A percentile compares a stretch with the other conserved stretches of the same genome.
phyloP scores from a whole-genome alignment of 768 basidiomycete species.

The Rhodotorula graminis region DNA sequence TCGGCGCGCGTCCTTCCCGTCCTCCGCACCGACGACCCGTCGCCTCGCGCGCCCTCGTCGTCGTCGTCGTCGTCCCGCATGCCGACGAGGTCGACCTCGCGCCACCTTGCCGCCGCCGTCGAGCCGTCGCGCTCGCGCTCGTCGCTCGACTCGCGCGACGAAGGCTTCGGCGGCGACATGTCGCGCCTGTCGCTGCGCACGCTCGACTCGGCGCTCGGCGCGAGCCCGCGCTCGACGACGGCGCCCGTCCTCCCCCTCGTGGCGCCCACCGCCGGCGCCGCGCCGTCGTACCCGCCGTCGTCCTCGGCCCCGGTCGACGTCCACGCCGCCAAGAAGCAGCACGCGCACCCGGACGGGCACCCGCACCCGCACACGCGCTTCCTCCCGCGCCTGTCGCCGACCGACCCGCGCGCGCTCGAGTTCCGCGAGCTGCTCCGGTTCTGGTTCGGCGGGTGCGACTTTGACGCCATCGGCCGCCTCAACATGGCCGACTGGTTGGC shows the following conservation, averaged over 20 bases:
- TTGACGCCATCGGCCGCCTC: slow-evolving; percentile 18
- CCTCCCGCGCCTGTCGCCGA: slow-evolving; percentile 20
- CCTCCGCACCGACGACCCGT: not conserved
- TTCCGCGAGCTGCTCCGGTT: slow-evolving; percentile 33
- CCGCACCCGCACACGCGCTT: slow-evolving; percentile 7
- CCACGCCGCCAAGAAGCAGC: not conserved
- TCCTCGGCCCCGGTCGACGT: not conserved
- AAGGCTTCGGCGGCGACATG: slow-evolving; percentile 12
- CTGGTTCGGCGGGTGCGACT: slow-evolving; percentile 34
- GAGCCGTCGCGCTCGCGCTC: not conserved
- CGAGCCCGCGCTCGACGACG: not conserved
- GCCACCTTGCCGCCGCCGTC: not conserved
- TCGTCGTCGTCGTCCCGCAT: no score
- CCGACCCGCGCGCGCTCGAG: slow-evolving; percentile 41
- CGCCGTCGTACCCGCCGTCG: not conserved
- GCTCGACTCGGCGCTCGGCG: slow-evolving; percentile 19
- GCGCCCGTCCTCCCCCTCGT: not conserved
- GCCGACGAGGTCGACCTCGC: no score
- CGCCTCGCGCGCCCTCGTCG: not conserved
- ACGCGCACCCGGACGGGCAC: not conserved
- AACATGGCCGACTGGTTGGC: slow-evolving; percentile 42
- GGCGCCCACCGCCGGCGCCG: not conserved
- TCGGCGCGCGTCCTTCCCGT: not conserved
- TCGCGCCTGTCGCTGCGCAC: slow-evolving; percentile 12
- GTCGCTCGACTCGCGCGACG: slow-evolving; percentile 16